Percentiles rank a stretch among this genome's conserved stretches.
Conservation (phyloP, 1,284 basidiomycete genomes). For the Boletellus deceptivus region DNA sequence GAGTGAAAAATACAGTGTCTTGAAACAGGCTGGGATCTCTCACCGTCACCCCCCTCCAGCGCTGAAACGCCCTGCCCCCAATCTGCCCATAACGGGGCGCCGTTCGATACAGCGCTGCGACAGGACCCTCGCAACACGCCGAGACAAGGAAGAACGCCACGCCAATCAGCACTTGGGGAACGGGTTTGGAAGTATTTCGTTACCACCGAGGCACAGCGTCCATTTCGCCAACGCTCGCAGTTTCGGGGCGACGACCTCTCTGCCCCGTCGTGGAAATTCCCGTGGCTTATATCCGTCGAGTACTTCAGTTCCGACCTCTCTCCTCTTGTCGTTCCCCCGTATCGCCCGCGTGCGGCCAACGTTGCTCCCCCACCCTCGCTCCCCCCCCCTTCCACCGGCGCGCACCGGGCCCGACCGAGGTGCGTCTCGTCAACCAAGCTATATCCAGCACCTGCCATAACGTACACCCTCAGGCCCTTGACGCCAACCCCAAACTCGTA, state of each 20-base stretch:
- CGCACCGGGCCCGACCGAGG: too few species aligned
- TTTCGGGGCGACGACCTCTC: too few species aligned
- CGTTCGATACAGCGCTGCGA: slow-evolving; percentile 9
- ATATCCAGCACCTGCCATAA: too few species aligned
- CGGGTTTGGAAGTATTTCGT: slow-evolving; percentile 15
- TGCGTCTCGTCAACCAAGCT: too few species aligned
- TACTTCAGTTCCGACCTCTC: slow-evolving; percentile 17
- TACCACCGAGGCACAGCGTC: slow-evolving; percentile 4
- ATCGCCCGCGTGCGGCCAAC: neutral
- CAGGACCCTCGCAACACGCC: slow-evolving; percentile 14
- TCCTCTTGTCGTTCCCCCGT: too few species aligned
- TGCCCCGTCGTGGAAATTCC: slow-evolving; percentile 9
- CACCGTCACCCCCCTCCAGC: neutral
- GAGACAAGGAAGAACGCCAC: slow-evolving; percentile 20
- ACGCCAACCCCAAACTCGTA: too few species aligned
- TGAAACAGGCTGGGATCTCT: slow-evolving; percentile 13
- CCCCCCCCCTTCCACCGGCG: too few species aligned
- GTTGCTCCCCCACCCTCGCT: neutral
- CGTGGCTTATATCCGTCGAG: slow-evolving; percentile 23
- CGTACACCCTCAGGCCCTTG: too few species aligned
- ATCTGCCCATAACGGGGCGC: slow-evolving; percentile 4
- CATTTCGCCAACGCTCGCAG: slow-evolving; percentile 2
- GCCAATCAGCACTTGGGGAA: slow-evolving; percentile 3
- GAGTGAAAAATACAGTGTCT: neutral
- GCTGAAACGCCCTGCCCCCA: neutral